A percentile compares a stretch with the other conserved stretches of the same genome.
Conservation (phyloP, 768 basidiomycete species). For the Tricholoma hemisulphureum region DNA sequence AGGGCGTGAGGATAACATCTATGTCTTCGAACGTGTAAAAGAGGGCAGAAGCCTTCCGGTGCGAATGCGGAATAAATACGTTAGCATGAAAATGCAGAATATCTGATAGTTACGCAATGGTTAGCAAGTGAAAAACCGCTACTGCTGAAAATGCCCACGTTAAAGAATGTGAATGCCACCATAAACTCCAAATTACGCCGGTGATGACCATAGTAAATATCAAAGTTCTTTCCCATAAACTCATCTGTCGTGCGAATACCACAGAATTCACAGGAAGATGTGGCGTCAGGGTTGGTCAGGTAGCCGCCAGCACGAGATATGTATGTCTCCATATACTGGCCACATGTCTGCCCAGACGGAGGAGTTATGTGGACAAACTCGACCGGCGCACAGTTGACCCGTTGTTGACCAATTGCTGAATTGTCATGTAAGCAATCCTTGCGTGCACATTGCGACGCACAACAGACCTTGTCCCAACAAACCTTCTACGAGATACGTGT, state of each 20-base stretch:
- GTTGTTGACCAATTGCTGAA: constrained; percentile 48
- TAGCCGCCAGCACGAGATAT: constrained; percentile 57
- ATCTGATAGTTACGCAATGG: constrained; percentile 30
- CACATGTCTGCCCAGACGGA: constrained; percentile 58
- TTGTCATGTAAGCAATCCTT: constrained; percentile 20
- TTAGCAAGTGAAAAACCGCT: neutral
- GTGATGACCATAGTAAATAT: constrained; percentile 52
- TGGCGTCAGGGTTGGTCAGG: constrained; percentile 52
- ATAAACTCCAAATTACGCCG: constrained; percentile 56
- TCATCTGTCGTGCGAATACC: constrained; percentile 50
- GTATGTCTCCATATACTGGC: constrained; percentile 48
- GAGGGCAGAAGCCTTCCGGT: constrained; percentile 25
- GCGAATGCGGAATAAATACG: constrained; percentile 56
- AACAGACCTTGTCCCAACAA: constrained; percentile 45
- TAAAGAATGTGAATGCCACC: constrained; percentile 46
- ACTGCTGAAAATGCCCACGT: constrained; percentile 30
- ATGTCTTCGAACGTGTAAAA: constrained; percentile 11
- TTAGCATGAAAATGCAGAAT: constrained; percentile 45
- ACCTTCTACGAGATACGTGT: constrained; percentile 51
- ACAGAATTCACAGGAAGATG: constrained; percentile 57
- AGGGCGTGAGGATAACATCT: neutral
- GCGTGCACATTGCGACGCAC: constrained; percentile 23
- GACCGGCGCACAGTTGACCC: constrained; percentile 51
- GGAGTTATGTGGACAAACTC: constrained; percentile 66
- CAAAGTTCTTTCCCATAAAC: constrained; percentile 55